Conservation (phyloP, 1,139 yeast genomes). For the Candida albicans region DNA sequence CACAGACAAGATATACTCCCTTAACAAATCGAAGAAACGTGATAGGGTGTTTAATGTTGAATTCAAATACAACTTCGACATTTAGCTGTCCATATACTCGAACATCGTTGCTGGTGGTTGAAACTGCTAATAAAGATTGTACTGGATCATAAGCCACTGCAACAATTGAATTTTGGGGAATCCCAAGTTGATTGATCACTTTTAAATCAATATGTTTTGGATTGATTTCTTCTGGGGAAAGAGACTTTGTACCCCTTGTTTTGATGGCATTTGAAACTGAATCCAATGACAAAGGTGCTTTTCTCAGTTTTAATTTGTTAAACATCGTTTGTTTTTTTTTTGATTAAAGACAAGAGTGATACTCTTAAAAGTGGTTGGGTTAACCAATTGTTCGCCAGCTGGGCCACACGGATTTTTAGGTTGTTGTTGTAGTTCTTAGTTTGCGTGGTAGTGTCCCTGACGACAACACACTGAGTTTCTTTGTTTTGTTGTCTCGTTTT, state of each 20-base stretch:
- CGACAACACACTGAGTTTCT: too few relatives aligned
- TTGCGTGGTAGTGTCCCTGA: too few relatives aligned
- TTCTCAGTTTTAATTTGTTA: slow-evolving; percentile 43
- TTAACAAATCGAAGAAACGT: slow-evolving; percentile 64
- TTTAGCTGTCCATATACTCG: slow-evolving; percentile 83
- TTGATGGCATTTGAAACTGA: slow-evolving; percentile 56
- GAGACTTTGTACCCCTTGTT: slow-evolving; percentile 41
- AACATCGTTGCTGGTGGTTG: slow-evolving; percentile 68
- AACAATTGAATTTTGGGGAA: slow-evolving; percentile 45
- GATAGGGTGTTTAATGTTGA: slow-evolving; percentile 53
- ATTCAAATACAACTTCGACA: slow-evolving; percentile 69
- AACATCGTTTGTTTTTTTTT: slow-evolving; percentile 34
- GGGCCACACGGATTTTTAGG: too few relatives aligned
- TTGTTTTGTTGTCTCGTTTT: neutral
- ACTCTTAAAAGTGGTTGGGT: too few relatives aligned
- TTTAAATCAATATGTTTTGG: slow-evolving; percentile 38
- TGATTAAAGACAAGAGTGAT: neutral
- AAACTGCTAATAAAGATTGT: slow-evolving; percentile 80
- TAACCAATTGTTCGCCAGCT: too few relatives aligned
- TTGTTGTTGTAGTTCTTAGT: too few relatives aligned
- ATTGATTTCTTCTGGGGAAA: slow-evolving; percentile 40
- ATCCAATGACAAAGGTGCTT: slow-evolving; percentile 48
- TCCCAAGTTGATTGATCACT: slow-evolving; percentile 38
- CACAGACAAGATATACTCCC: slow-evolving; percentile 75
- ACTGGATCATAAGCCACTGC: slow-evolving; percentile 83